These are phyloP conservation scores for Plantago lanceolata DNA, from an alignment of 305 asterid species.

Conservation along the genomic window DNA sequence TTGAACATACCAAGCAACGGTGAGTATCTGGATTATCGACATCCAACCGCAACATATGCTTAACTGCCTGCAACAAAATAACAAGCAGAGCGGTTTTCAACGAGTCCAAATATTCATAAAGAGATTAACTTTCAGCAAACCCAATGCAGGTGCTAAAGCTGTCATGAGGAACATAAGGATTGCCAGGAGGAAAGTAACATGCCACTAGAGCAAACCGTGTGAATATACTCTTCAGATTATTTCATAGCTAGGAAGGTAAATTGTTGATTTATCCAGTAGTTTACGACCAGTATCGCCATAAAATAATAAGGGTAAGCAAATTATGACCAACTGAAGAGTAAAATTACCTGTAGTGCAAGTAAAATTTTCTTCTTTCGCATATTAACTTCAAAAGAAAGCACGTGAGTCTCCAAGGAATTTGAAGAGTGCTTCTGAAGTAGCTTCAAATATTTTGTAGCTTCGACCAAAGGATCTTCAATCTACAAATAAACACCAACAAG, in stretches of 20 bases:
- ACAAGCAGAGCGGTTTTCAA: conserved; percentile 19
- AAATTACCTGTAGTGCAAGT: conserved; percentile 89
- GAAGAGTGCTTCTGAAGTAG: conserved; percentile 92
- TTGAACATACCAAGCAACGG: conserved; percentile 76
- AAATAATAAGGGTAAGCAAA: conserved; percentile 15
- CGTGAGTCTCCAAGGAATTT: conserved; percentile 73
- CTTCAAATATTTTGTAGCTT: conserved; percentile 94
- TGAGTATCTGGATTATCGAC: conserved; percentile 79
- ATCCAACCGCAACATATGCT: conserved; percentile 75
- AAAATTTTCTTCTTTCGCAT: conserved; percentile 81
- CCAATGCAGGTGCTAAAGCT: background rate
- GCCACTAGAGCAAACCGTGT: too few species aligned
- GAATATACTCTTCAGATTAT: background rate
- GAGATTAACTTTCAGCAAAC: conserved; percentile 11
- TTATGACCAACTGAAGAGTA: conserved; percentile 3
- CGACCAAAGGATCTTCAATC: conserved; percentile 88
- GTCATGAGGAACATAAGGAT: background rate
- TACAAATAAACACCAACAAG: conserved; percentile 29
- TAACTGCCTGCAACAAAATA: conserved; percentile 62
- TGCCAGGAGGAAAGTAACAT: too few species aligned
- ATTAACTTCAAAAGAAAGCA: conserved; percentile 90
- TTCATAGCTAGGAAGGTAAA: background rate
- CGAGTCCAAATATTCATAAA: conserved; percentile 14
- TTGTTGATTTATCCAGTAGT: background rate
- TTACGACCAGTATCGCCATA: conserved; percentile 13